These are phyloP conservation scores for Gillenia trifoliata DNA, from an alignment of 306 rosid genomes.

Conservation along the genomic window DNA sequence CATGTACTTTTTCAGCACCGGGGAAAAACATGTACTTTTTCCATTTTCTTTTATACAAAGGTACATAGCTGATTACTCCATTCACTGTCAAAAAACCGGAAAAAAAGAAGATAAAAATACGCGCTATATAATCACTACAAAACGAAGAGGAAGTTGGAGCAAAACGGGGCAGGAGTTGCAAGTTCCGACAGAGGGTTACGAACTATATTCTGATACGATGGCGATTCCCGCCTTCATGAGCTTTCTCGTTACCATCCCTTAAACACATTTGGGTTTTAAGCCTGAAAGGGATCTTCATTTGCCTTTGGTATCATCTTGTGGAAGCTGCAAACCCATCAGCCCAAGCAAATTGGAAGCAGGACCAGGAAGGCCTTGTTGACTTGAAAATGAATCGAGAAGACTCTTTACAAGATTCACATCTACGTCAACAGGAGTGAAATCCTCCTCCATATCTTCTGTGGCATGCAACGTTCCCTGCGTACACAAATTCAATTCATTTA, in stretches of 20 bases:
- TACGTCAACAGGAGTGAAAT: slow-evolving; percentile 81
- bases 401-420: slow-evolving; percentile 92
- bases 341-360: slow-evolving; percentile 97
- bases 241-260: not conserved
- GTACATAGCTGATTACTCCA: not conserved
- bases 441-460: slow-evolving; percentile 61
- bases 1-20: no score
- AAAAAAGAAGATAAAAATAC: not conserved
- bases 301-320: slow-evolving; percentile 56
- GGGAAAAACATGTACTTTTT: not conserved
- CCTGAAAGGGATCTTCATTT: slow-evolving; percentile 29
- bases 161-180: not conserved
- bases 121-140: not conserved
- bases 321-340: slow-evolving; percentile 86
- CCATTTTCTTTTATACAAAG: not conserved
- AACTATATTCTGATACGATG: not conserved
- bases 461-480: slow-evolving; percentile 66
- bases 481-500: slow-evolving; percentile 2
- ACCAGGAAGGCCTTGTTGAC: slow-evolving; percentile 98
- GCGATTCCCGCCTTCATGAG: not conserved
- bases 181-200: not conserved
- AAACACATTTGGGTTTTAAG: not conserved
- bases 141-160: not conserved
- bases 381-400: slow-evolving; percentile 84
- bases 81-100: not conserved